These are phyloP conservation scores for Malus fusca DNA, from an alignment of 306 rosid species.

Conservation along the genomic window DNA sequence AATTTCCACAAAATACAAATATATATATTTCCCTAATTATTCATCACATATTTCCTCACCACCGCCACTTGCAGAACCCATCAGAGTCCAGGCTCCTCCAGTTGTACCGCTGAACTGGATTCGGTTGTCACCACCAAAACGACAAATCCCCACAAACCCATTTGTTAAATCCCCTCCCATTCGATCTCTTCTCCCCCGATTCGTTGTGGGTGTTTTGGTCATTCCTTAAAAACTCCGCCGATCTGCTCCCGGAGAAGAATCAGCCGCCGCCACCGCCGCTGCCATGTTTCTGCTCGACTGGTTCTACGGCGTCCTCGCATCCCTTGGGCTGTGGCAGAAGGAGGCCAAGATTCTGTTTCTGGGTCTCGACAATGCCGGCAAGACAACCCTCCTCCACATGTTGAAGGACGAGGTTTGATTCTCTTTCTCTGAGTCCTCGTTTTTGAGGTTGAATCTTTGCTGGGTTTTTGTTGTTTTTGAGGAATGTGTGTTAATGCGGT, in stretches of 20 bases:
- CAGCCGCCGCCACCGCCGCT: neutral
- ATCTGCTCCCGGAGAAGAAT: constrained; percentile 4
- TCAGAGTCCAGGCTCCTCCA: neutral
- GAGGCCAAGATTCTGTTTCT: constrained; percentile 95
- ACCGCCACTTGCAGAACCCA: neutral
- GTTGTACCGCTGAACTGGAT: constrained; percentile 17
- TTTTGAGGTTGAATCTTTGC: neutral
- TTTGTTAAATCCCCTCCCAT: neutral
- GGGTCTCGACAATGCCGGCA: constrained; percentile 94
- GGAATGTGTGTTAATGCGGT: neutral
- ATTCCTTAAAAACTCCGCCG: neutral
- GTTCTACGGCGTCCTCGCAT: constrained; percentile 86
- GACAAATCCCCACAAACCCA: neutral
- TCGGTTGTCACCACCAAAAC: neutral
- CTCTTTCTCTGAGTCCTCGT: neutral
- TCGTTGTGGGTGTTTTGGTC: neutral
- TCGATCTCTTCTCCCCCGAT: neutral
- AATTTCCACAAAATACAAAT: neutral
- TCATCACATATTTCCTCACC: neutral
- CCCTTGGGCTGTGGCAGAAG: constrained; percentile 92
- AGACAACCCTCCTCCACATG: constrained; percentile 96
- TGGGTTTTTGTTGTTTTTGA: neutral
- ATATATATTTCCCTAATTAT: neutral
- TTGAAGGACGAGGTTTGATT: constrained; percentile 83
- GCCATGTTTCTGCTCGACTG: constrained; percentile 77